Conservation (phyloP, 345 rosid species). For the Corchorus olitorius region DNA sequence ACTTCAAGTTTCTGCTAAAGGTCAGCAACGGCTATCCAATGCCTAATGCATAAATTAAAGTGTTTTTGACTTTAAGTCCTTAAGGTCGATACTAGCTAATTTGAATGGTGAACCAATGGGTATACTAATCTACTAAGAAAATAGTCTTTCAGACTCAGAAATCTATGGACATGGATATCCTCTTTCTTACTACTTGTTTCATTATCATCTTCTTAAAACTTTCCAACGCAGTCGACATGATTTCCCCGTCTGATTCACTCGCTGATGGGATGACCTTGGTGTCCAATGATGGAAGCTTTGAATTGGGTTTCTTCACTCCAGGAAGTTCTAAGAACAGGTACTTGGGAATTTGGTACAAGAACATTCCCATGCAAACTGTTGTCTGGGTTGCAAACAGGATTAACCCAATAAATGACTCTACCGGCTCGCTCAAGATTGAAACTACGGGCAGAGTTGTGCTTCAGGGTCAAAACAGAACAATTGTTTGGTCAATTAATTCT, state of each 20-base stretch:
- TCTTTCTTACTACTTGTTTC: background rate
- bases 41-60: background rate
- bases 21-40: background rate
- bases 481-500: slow-evolving; percentile 28
- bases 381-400: slow-evolving; percentile 54
- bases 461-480: too few species aligned
- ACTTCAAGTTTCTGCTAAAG: background rate
- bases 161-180: background rate
- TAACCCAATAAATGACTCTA: slow-evolving; percentile 27
- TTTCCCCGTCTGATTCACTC: background rate
- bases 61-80: too few species aligned
- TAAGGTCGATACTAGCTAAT: too few species aligned
- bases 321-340: background rate
- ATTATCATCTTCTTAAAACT: background rate
- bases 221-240: background rate
- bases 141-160: background rate
- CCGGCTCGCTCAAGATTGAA: slow-evolving; percentile 24
- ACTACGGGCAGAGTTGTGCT: slow-evolving; percentile 16
- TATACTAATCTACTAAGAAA: background rate
- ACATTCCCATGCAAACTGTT: slow-evolving; percentile 9
- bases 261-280: slow-evolving; percentile 30
- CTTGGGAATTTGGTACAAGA: slow-evolving; percentile 17
- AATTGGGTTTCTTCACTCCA: background rate
- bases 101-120: background rate
- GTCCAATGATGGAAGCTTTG: slow-evolving; percentile 22